These are phyloP conservation scores for Allomyces macrogynus DNA, from an alignment of 192 early-diverging fungal genomes.

Conservation along the genomic window DNA sequence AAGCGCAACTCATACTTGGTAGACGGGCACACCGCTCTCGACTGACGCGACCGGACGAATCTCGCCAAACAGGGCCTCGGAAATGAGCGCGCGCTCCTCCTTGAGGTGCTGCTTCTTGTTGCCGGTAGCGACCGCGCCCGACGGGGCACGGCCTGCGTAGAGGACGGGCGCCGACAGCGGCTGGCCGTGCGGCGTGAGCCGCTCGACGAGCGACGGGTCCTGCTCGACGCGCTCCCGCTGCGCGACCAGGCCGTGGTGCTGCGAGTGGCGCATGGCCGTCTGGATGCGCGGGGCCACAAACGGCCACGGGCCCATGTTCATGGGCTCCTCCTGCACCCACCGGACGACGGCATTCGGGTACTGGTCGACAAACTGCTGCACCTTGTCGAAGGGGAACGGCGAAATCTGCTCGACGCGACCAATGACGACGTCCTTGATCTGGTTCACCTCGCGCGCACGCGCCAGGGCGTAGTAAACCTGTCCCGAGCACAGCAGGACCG, in stretches of 20 bases:
- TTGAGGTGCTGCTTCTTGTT: slow-evolving; percentile 85
- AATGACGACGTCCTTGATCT: slow-evolving; percentile 70
- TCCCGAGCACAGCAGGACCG: slow-evolving; percentile 84
- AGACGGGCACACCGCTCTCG: slow-evolving; percentile 40
- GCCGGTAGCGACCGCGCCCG: slow-evolving; percentile 74
- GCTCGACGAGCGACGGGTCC: slow-evolving; percentile 2
- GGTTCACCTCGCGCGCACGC: slow-evolving; percentile 76
- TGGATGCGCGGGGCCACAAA: slow-evolving; percentile 72
- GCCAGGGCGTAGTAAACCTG: slow-evolving; percentile 91
- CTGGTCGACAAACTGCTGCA: slow-evolving; percentile 65
- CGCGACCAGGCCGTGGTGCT: slow-evolving; percentile 36
- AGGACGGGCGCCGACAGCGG: slow-evolving; percentile 22
- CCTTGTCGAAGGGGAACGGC: slow-evolving; percentile 88
- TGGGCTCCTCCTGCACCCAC: slow-evolving; percentile 88
- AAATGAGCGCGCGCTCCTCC: slow-evolving; percentile 53
- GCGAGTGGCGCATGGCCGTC: slow-evolving; percentile 54
- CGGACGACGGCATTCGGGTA: slow-evolving; percentile 82
- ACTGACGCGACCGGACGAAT: slow-evolving; percentile 42
- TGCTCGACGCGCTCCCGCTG: slow-evolving; percentile 3
- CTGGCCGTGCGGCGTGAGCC: slow-evolving; percentile 7
- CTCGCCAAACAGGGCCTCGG: slow-evolving; percentile 49
- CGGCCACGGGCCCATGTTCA: slow-evolving; percentile 82
- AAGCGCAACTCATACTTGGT: slow-evolving; percentile 17
- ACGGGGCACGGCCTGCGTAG: slow-evolving; percentile 73
- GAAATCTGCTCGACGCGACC: slow-evolving; percentile 84